Evolutionary conservation across 805 yeast genomes (phyloP).

Genomic region (Saccharomycopsis sp.): DNA sequence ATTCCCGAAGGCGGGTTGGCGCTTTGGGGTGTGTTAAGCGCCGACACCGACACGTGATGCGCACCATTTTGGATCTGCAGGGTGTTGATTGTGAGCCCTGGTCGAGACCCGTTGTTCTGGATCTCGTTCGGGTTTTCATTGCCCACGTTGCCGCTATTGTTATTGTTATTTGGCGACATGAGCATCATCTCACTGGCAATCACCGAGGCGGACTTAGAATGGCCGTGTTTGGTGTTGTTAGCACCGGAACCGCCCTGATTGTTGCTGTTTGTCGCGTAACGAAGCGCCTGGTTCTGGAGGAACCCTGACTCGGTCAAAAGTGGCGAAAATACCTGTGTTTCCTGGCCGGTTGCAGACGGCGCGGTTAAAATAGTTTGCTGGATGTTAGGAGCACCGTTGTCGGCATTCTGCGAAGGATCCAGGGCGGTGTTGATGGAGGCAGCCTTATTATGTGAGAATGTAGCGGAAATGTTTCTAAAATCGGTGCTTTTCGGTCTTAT

Average conservation of each 20-base stretch:
- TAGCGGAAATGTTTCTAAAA: neutral
- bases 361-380: conserved; percentile 14
- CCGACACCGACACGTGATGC: neutral
- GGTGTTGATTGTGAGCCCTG: conserved; percentile 1
- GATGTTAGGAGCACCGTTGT: conserved; percentile 3
- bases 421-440: conserved; percentile 15
- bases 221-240: neutral
- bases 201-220: conserved; percentile 10
- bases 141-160: neutral
- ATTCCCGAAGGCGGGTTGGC: conserved; percentile 2
- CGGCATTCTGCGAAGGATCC: conserved; percentile 24
- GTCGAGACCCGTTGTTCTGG: neutral
- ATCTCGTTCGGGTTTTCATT: neutral
- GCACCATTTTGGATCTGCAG: neutral
- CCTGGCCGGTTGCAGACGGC: conserved; percentile 4
- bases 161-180: conserved; percentile 15
- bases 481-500: neutral
- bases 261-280: conserved; percentile 8
- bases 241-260: conserved; percentile 5
- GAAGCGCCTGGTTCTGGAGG: conserved; percentile 20
- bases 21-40: neutral
- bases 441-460: conserved; percentile 10
- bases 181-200: conserved; percentile 9
- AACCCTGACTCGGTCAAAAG: conserved; percentile 21
- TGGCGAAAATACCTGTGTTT: conserved; percentile 21